Conservation (phyloP, 805 yeast species). For the Jamesozyma rosinii region DNA sequence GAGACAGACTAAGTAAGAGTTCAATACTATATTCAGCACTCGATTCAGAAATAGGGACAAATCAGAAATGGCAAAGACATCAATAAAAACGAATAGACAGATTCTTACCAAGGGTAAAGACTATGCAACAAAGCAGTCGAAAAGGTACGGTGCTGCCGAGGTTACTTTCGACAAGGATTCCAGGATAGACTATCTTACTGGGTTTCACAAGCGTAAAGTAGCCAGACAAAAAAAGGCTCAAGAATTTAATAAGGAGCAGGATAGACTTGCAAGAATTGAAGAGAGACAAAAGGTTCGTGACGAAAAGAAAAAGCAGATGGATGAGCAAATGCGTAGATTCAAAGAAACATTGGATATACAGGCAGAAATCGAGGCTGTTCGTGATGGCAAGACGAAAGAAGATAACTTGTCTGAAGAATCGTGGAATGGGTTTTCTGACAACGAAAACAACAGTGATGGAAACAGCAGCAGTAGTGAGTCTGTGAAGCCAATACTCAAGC, state of each 20-base stretch:
- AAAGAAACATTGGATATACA: slow-evolving; percentile 28
- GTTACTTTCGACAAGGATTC: slow-evolving; percentile 74
- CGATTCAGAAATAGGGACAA: neutral
- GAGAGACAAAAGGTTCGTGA: slow-evolving; percentile 57
- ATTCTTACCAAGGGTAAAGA: slow-evolving; percentile 80
- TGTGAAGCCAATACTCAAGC: slow-evolving; percentile 29
- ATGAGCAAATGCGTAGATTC: slow-evolving; percentile 40
- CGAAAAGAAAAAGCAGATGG: slow-evolving; percentile 58
- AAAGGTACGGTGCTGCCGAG: slow-evolving; percentile 66
- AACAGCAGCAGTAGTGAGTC: slow-evolving; percentile 7
- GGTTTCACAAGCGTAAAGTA: slow-evolving; percentile 88
- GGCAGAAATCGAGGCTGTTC: slow-evolving; percentile 16
- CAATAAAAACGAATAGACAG: slow-evolving; percentile 51
- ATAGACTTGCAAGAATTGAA: slow-evolving; percentile 58
- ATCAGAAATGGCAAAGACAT: neutral
- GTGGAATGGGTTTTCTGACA: slow-evolving; percentile 35
- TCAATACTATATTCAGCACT: too few species aligned
- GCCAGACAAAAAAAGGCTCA: slow-evolving; percentile 83
- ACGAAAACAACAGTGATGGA: slow-evolving; percentile 16
- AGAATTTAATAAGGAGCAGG: slow-evolving; percentile 67
- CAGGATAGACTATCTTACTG: slow-evolving; percentile 80
- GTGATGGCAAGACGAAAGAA: slow-evolving; percentile 9
- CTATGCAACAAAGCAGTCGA: slow-evolving; percentile 60
- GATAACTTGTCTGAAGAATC: slow-evolving; percentile 22
- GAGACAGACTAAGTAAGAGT: too few species aligned